Evolutionary conservation across 169 alveolate species (phyloP), one percentile per base, ranked within the genome.

Genomic region (Eimeria maxima): DNA sequence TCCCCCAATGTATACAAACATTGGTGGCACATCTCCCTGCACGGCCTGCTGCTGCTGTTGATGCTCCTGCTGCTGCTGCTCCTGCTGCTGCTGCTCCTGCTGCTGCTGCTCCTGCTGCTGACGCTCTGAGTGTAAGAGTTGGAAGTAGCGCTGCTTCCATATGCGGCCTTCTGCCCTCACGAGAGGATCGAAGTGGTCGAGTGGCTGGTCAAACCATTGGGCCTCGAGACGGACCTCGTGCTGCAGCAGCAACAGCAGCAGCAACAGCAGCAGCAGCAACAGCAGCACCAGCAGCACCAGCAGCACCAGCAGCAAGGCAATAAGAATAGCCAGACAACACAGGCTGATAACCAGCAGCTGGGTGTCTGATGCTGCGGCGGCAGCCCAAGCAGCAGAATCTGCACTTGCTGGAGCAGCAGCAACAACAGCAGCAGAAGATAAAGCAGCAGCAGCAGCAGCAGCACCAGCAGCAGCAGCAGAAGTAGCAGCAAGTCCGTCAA

Each of bases 261-360:
- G 3, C 84, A 73, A 4, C 44, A 29, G 84, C 84, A 20, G 55
- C 84, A 29, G 84, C 50, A 29, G 74, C 44, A 44, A 2, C 84
- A 73, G 83, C 83, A 14, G 83, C 47, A n/a, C 3, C 83, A n/a
- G 5, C 83, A n/a, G 55, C 83, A n/a, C 22, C 83, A n/a, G 83
- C 45, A n/a, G 45, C 83, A 13, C 50, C 50, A 24, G 84, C 84
- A n/a, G 84, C 47, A 29, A 42, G 60, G 60, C 16, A 53, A 7
- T 53, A 11, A 53, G 60, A 14, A 53, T 7, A 7, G 60, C 1
- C 1, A 53, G 60, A 53, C 20, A 53, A 53, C 20, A 14, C 60
- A 53, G 60, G 60, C 38, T 1, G 38, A 33, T 33, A 1, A 33
- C 2, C 38, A 33, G 2, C 38, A 33, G 38, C 38, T 33, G 38